Conservation (phyloP, 345 rosid species). For the Triadica sebifera region DNA sequence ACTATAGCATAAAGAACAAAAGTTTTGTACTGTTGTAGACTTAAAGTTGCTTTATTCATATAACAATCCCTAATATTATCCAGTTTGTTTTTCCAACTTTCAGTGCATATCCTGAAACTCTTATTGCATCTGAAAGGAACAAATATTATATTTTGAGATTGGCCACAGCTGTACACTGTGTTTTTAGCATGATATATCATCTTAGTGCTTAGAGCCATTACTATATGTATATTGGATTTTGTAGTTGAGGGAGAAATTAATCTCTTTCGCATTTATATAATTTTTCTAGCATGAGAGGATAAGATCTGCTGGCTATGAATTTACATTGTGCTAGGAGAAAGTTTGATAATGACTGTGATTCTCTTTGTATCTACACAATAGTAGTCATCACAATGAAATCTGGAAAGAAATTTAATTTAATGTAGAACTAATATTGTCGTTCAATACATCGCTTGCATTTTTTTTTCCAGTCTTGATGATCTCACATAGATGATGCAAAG, state of each 20-base stretch:
- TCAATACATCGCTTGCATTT: no score
- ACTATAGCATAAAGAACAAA: neutral
- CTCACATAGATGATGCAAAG: neutral
- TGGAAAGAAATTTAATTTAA: neutral
- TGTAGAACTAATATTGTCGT: neutral
- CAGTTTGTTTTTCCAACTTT: neutral
- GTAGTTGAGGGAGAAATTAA: neutral
- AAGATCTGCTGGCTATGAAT: neutral
- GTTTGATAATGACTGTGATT: neutral
- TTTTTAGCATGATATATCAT: neutral
- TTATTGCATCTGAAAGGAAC: neutral
- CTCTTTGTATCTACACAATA: neutral
- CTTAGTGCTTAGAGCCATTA: neutral
- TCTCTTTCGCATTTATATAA: neutral
- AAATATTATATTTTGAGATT: neutral
- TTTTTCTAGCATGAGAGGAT: neutral
- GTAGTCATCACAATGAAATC: neutral
- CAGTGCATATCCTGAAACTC: neutral
- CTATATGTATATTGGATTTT: neutral
- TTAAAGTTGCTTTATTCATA: neutral
- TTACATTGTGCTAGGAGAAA: neutral
- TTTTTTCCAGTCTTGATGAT: neutral
- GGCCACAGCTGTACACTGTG: neutral
- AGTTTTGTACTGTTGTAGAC: neutral
- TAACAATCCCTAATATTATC: neutral